A percentile compares a stretch with the other conserved stretches of the same genome.
Conservation (phyloP, 2,329 filamentous ascomycete genomes). For the Aspergillus tanneri region DNA sequence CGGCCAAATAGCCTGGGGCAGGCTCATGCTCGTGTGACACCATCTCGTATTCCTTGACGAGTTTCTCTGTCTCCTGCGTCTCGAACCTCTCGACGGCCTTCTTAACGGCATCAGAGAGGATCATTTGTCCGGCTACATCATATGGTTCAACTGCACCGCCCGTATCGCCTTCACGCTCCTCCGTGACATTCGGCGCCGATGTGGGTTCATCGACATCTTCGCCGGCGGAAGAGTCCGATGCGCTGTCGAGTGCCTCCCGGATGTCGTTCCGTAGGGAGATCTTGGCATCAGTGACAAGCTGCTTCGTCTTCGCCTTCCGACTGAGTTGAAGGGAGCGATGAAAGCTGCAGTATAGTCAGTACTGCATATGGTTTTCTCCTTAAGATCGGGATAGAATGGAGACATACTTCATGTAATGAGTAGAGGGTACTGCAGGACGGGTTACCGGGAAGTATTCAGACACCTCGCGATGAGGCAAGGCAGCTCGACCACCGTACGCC, state of each 20-base stretch:
- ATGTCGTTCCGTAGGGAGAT: slow-evolving; percentile 33
- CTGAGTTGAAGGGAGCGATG: slow-evolving; percentile 11
- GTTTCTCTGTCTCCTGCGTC: slow-evolving; percentile 59
- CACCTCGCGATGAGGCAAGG: slow-evolving; percentile 6
- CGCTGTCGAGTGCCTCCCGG: slow-evolving; percentile 32
- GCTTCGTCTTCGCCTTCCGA: slow-evolving; percentile 18
- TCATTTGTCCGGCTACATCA: slow-evolving; percentile 56
- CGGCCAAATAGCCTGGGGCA: slow-evolving; percentile 27
- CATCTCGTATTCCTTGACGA: slow-evolving; percentile 62
- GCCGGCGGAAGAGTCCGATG: slow-evolving; percentile 33
- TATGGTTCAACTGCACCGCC: slow-evolving; percentile 54
- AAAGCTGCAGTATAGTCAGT: slow-evolving; percentile 5
- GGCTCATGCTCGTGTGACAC: slow-evolving; percentile 42
- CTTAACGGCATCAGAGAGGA: slow-evolving; percentile 56
- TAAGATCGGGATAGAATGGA: not conserved
- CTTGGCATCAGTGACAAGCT: slow-evolving; percentile 19
- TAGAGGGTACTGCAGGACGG: slow-evolving; percentile 19
- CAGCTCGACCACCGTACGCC: slow-evolving; percentile 34
- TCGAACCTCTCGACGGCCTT: slow-evolving; percentile 61
- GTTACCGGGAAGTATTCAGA: slow-evolving; percentile 10
- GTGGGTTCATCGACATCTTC: slow-evolving; percentile 39
- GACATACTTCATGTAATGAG: slow-evolving; percentile 22
- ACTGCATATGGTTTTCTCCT: not conserved
- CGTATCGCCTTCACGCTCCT: slow-evolving; percentile 42
- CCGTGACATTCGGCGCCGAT: slow-evolving; percentile 47